Base-by-base conservation (phyloP, 306 rosid species). In the Vigna reflexopilosa region DNA sequence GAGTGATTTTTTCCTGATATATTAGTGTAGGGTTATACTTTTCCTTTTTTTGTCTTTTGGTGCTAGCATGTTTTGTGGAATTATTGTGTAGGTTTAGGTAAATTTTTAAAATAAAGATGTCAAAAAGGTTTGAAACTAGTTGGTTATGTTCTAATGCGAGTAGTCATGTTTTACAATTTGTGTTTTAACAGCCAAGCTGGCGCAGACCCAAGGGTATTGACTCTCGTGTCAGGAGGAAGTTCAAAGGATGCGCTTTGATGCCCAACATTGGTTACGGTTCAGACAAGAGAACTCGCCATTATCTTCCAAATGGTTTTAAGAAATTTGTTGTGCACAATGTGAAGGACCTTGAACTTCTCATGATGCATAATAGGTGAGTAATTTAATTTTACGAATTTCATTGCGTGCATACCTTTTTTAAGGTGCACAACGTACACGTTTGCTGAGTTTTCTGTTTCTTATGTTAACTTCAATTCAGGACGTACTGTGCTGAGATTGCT, bases 171-270 rank as follows among this genome's bases (percentile, higher is more conserved):
- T 16, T 32, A 11, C 22, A 3, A 30, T 28, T 61, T 62, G 1
- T 26, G 17, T 2, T 47, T 14, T 49, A 4, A 14, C 88, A 89
- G 96, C 7, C 86, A 58, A 93, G 2, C 89, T 93, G 96, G 96
- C 83, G 96, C 42, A 89, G 96, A 80, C 98, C 96, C 0, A 93
- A 90, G 87, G 97, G 94, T 89, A 93, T 93, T 56, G 96, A 93
- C 83, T 93, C 96, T 4, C 91, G 96, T 13, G 96, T 93, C n/a
- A 89, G 96, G 83, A 91, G 97, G 51, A 93, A 93, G 88, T 93
- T 90, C n/a, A 93, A 93, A 24, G 98, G 98, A 79, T 88, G 92
- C 7, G 36, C 79, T 22, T 67, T 93, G 70, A 93, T 93, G 98
- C 98, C 96, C 45, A 93, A 90, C 51, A 86, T 93, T 70, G 94